Conservation (phyloP, 2,329 filamentous ascomycete genomes). For the Exophiala sp. region DNA sequence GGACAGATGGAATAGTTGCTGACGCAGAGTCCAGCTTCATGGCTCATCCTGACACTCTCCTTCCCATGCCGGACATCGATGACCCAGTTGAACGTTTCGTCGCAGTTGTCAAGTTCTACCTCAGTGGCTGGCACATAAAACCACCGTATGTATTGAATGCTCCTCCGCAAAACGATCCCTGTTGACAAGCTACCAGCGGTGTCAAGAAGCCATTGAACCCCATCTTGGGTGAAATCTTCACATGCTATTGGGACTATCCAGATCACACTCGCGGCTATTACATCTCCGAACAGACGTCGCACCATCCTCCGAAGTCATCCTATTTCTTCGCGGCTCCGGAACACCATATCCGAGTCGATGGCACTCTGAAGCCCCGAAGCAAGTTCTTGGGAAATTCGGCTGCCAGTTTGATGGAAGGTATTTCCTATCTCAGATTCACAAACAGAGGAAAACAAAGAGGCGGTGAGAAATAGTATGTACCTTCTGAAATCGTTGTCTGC, state of each 20-base stretch:
- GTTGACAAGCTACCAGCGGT: constrained; percentile 55
- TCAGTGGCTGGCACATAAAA: constrained; percentile 98
- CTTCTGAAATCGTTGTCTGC: neutral
- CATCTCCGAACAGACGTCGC: constrained; percentile 94
- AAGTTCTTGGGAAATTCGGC: constrained; percentile 96
- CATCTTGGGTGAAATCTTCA: constrained; percentile 90
- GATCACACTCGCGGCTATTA: constrained; percentile 88
- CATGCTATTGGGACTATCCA: constrained; percentile 90
- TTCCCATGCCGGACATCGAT: constrained; percentile 81
- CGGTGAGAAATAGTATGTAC: constrained; percentile 81
- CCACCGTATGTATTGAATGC: constrained; percentile 66
- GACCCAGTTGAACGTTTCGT: constrained; percentile 88
- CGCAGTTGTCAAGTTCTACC: constrained; percentile 94
- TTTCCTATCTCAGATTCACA: constrained; percentile 76
- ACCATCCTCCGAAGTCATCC: constrained; percentile 96
- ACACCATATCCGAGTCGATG: constrained; percentile 91
- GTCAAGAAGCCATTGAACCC: constrained; percentile 98
- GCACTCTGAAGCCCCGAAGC: constrained; percentile 88
- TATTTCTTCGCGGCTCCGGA: constrained; percentile 98
- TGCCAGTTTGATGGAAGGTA: constrained; percentile 96
- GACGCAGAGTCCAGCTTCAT: constrained; percentile 69
- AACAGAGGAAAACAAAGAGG: constrained; percentile 67
- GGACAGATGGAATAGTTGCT: constrained; percentile 23
- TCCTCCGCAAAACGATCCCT: constrained; percentile 1
- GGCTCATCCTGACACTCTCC: constrained; percentile 94